phyloP scores from a whole-genome alignment of 116 monocot species.

The Zostera marina region DNA sequence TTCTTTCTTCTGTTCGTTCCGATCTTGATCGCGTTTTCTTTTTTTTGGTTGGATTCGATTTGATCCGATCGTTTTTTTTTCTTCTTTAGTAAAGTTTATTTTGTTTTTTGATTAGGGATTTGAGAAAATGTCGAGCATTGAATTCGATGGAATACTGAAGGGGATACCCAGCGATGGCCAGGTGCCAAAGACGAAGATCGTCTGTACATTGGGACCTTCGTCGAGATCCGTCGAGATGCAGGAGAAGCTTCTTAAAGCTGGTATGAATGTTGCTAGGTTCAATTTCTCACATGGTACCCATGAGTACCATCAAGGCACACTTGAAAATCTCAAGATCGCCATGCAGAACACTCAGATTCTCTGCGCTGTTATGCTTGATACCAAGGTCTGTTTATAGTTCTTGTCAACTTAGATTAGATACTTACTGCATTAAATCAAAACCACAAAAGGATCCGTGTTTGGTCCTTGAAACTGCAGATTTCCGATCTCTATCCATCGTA shows the following conservation, averaged over 20 bases:
- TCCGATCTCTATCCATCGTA: neutral
- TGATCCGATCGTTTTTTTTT: too few species aligned
- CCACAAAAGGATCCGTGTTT: too few species aligned
- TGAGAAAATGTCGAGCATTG: constrained; percentile 25
- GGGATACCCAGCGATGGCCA: constrained; percentile 28
- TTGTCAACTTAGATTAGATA: neutral
- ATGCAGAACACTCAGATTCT: constrained; percentile 73
- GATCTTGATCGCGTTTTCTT: too few species aligned
- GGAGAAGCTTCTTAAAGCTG: constrained; percentile 76
- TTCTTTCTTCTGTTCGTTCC: too few species aligned
- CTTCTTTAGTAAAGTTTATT: too few species aligned
- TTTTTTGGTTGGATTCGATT: too few species aligned
- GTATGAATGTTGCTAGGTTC: constrained; percentile 91
- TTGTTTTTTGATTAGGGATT: neutral
- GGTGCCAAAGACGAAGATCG: constrained; percentile 75
- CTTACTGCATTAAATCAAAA: too few species aligned
- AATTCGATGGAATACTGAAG: constrained; percentile 27
- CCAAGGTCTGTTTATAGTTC: constrained; percentile 34
- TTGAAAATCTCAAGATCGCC: constrained; percentile 57
- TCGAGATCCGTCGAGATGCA: constrained; percentile 70
- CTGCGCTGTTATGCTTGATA: constrained; percentile 92
- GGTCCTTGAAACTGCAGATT: neutral
- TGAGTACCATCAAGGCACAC: constrained; percentile 85
- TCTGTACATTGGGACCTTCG: constrained; percentile 85
- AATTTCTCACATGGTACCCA: constrained; percentile 88